Conservation (phyloP, 495 filamentous ascomycete species). For the Penicillium subrubescens region DNA sequence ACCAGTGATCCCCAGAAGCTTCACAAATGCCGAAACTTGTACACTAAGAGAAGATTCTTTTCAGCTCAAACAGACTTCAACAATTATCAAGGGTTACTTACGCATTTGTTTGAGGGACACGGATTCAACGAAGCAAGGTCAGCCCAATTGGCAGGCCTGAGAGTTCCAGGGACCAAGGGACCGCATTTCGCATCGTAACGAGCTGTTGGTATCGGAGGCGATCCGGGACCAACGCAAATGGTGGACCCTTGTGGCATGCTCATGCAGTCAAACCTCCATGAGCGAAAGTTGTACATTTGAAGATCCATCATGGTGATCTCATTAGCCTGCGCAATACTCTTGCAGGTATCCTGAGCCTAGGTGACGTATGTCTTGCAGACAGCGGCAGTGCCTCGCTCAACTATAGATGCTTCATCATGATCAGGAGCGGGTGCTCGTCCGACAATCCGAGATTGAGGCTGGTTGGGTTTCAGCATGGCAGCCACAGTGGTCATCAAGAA, state of each 20-base stretch:
- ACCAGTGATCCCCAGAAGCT: neutral
- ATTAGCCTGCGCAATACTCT: neutral
- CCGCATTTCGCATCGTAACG: neutral
- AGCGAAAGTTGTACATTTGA: conserved; percentile 8
- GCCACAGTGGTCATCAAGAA: neutral
- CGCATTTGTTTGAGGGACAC: conserved; percentile 7
- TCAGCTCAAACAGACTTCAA: neutral
- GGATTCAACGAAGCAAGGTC: conserved; percentile 12
- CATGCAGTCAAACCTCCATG: conserved; percentile 6
- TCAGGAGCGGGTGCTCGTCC: neutral
- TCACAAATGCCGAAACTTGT: neutral
- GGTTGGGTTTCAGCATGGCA: neutral
- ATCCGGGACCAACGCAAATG: conserved; percentile 13
- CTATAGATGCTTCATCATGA: neutral
- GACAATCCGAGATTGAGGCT: neutral
- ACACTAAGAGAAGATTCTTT: neutral
- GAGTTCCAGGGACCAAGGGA: conserved; percentile 7
- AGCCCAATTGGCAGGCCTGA: conserved; percentile 2
- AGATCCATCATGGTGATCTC: conserved; percentile 6
- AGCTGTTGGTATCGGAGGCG: conserved; percentile 12
- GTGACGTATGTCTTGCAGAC: conserved; percentile 8
- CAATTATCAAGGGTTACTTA: neutral
- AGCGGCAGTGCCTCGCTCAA: neutral
- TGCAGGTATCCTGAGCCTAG: conserved; percentile 5
- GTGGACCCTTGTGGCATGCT: neutral